phyloP scores from a whole-genome alignment of 352 stramenopile species.

The Globisporangium cylindrosporum region DNA sequence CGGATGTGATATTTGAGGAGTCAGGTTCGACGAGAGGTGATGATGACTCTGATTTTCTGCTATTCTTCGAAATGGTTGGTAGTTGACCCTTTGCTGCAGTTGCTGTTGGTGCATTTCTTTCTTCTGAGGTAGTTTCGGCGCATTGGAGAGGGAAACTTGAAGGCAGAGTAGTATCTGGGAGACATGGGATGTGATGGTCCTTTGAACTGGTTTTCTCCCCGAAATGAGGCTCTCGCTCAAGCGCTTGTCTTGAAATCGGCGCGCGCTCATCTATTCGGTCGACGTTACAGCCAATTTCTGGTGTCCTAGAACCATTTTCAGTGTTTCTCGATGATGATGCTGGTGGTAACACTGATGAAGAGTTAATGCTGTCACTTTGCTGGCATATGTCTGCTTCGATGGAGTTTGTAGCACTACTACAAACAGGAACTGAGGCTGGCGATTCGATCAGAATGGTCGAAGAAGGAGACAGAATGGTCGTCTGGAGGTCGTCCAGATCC shows the following conservation, averaged over 20 bases:
- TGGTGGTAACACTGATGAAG: neutral
- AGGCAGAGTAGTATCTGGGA: no score
- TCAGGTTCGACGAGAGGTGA: neutral
- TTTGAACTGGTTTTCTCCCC: neutral
- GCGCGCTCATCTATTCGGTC: no score
- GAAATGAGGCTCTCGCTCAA: neutral
- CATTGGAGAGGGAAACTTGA: neutral
- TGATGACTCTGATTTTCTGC: neutral
- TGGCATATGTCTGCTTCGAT: neutral
- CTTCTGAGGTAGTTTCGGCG: neutral
- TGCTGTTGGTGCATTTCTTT: neutral
- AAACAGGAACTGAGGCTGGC: no score
- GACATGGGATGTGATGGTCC: no score
- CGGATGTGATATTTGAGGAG: neutral
- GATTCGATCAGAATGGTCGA: neutral
- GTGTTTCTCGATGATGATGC: neutral
- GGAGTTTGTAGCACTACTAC: neutral
- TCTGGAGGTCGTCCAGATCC: conserved; percentile 30
- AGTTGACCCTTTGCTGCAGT: neutral
- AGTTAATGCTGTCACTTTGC: neutral
- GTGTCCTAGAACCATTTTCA: neutral
- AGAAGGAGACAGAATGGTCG: conserved; percentile 15
- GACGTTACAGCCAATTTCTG: neutral
- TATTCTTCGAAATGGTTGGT: neutral
- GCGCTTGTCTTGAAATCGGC: neutral